Conservation (phyloP, 768 basidiomycete genomes). For the Phylloporus sp. region DNA sequence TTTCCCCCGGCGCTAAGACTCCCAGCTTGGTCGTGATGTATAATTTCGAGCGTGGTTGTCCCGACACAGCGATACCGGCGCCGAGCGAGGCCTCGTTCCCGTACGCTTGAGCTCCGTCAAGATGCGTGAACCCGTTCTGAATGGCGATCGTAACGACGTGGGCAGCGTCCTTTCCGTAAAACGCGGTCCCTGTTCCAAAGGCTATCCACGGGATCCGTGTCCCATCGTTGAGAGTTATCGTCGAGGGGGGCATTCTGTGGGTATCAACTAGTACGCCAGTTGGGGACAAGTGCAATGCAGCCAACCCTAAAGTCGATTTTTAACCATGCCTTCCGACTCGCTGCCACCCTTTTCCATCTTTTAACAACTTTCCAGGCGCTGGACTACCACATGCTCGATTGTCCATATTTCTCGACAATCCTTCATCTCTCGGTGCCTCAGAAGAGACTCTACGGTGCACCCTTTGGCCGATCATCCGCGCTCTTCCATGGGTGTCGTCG, state of each 20-base stretch:
- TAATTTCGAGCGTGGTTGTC: slow-evolving; percentile 48
- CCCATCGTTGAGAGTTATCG: slow-evolving; percentile 52
- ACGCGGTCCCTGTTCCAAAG: slow-evolving; percentile 59
- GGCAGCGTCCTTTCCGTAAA: slow-evolving; percentile 41
- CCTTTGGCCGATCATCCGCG: slow-evolving; percentile 57
- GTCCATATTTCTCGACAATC: slow-evolving; percentile 37
- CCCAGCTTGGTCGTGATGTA: slow-evolving; percentile 60
- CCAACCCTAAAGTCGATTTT: slow-evolving; percentile 44
- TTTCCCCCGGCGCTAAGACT: slow-evolving; percentile 33
- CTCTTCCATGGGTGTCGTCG: too few relatives aligned
- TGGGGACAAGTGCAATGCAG: not conserved
- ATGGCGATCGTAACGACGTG: slow-evolving; percentile 42
- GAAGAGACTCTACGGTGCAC: too few relatives aligned
- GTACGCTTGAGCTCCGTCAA: slow-evolving; percentile 61
- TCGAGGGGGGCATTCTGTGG: slow-evolving; percentile 24
- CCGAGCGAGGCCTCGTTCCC: slow-evolving; percentile 51
- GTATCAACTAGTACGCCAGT: too few relatives aligned
- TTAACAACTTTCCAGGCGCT: slow-evolving; percentile 61
- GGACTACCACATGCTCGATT: slow-evolving; percentile 54
- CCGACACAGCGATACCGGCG: slow-evolving; percentile 44
- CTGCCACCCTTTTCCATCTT: slow-evolving; percentile 42
- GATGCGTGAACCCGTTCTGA: slow-evolving; percentile 50
- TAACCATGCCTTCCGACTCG: slow-evolving; percentile 4
- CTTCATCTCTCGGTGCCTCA: slow-evolving; percentile 51
- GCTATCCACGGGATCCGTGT: slow-evolving; percentile 49